A percentile compares a stretch with the other conserved stretches of the same genome.
Evolutionary conservation across 495 filamentous ascomycete genomes (phyloP).

Genomic region (Penicillium malachiteum): DNA sequence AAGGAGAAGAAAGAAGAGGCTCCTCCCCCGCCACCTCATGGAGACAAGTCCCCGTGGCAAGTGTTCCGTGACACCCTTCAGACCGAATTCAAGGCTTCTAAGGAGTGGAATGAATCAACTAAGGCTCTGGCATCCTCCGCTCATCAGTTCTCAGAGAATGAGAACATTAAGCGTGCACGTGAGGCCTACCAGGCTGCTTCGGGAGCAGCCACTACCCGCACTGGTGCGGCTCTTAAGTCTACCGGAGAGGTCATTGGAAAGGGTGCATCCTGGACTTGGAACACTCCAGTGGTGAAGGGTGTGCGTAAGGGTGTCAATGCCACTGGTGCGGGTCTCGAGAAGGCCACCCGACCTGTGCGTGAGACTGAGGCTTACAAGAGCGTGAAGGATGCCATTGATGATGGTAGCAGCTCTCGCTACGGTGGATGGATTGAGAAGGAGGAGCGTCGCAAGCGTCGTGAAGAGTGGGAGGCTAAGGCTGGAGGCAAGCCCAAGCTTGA

Average conservation of each 20-base stretch:
- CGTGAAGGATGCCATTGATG: conserved; percentile 94
- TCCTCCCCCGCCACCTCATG: conserved; percentile 85
- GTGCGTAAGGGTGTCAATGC: conserved; percentile 81
- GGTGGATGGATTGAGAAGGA: conserved; percentile 96
- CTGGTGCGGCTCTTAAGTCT: conserved; percentile 74
- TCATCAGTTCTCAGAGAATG: conserved; percentile 90
- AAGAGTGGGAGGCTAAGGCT: conserved; percentile 59
- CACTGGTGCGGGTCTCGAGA: conserved; percentile 84
- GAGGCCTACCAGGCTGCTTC: conserved; percentile 83
- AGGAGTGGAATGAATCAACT: conserved; percentile 98
- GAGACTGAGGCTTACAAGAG: conserved; percentile 92
- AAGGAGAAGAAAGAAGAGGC: conserved; percentile 62
- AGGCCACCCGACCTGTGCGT: conserved; percentile 87
- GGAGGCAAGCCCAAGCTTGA: conserved; percentile 48
- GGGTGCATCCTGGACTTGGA: conserved; percentile 94
- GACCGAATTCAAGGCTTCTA: conserved; percentile 90
- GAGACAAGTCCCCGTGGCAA: conserved; percentile 96
- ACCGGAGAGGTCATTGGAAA: conserved; percentile 86
- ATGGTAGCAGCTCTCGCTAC: conserved; percentile 92
- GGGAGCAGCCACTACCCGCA: conserved; percentile 68
- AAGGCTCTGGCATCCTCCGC: conserved; percentile 87
- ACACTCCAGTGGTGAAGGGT: conserved; percentile 87
- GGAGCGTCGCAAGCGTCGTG: conserved; percentile 75
- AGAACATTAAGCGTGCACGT: conserved; percentile 81
- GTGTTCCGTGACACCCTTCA: conserved; percentile 96